These are phyloP conservation scores for Tricholoma furcatifolium DNA, from an alignment of 768 basidiomycete species.

Conservation along the genomic window DNA sequence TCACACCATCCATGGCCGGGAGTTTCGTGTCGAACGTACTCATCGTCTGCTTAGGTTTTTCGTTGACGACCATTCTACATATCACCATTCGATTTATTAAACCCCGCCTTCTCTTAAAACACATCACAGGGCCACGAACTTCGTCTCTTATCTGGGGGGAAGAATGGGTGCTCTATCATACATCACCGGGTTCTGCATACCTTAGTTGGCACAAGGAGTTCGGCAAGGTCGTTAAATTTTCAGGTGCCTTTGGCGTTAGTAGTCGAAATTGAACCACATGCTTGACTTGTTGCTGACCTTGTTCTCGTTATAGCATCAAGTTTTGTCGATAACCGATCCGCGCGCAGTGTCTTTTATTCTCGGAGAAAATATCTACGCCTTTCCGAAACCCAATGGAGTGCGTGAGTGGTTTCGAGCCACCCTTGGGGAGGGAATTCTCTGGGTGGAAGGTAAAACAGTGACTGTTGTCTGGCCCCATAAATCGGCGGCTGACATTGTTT, in stretches of 20 bases:
- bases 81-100: conserved; percentile 33
- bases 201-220: conserved; percentile 50
- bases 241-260: conserved; percentile 50
- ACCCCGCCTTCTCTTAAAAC: conserved; percentile 32
- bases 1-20: conserved; percentile 20
- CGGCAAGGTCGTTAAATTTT: conserved; percentile 54
- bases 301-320: conserved; percentile 42
- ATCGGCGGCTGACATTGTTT: not conserved
- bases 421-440: conserved; percentile 62
- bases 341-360: conserved; percentile 54
- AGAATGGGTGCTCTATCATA: conserved; percentile 54
- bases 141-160: conserved; percentile 61
- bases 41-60: conserved; percentile 26
- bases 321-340: conserved; percentile 56
- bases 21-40: conserved; percentile 24
- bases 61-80: conserved; percentile 29
- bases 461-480: not conserved
- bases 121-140: conserved; percentile 50
- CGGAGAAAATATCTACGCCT: conserved; percentile 51
- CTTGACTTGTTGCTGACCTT: conserved; percentile 3
- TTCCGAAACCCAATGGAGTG: conserved; percentile 63
- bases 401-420: conserved; percentile 63
- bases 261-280: not conserved
- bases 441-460: conserved; percentile 52
- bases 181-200: conserved; percentile 52